A percentile compares a stretch with the other conserved stretches of the same genome.
These are phyloP conservation scores for Diaporthe ampelina DNA, from an alignment of 2,329 filamentous ascomycete genomes.

Conservation along the genomic window DNA sequence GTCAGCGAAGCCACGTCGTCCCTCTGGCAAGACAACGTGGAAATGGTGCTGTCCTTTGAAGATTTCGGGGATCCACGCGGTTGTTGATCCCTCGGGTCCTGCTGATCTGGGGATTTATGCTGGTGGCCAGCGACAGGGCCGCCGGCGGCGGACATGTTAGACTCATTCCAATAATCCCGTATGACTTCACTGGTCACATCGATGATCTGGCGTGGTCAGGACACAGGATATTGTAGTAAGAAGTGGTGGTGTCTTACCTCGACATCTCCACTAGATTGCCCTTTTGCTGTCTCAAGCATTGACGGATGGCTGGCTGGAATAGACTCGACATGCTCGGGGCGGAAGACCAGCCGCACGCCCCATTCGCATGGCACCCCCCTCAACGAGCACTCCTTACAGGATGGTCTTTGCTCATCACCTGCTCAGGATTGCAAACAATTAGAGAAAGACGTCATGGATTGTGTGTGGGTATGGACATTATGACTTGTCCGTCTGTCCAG, in stretches of 20 bases:
- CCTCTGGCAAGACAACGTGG: neutral
- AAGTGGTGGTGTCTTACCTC: neutral
- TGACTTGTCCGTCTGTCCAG: neutral
- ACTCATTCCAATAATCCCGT: slow-evolving; percentile 22
- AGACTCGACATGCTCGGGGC: slow-evolving; percentile 29
- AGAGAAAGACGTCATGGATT: neutral
- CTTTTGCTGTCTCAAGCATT: slow-evolving; percentile 16
- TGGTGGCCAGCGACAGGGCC: slow-evolving; percentile 1
- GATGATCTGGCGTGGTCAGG: slow-evolving; percentile 3
- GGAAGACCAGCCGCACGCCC: slow-evolving; percentile 23
- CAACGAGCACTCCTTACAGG: slow-evolving; percentile 30
- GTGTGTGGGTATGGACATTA: neutral
- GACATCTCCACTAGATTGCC: neutral
- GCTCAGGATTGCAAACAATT: neutral
- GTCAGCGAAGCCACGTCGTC: slow-evolving; percentile 20
- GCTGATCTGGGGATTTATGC: neutral
- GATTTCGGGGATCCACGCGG: slow-evolving; percentile 13
- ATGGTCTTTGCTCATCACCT: slow-evolving; percentile 24
- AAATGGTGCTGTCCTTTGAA: slow-evolving; percentile 10
- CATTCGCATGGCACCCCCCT: slow-evolving; percentile 28
- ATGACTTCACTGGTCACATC: slow-evolving; percentile 29
- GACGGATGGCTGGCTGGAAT: slow-evolving; percentile 26
- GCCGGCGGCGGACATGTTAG: slow-evolving; percentile 8
- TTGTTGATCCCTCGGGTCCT: slow-evolving; percentile 10
- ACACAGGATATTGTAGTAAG: neutral